Base-by-base conservation (phyloP, 2,329 filamentous ascomycete genomes). In the Penicillium occitanis region DNA sequence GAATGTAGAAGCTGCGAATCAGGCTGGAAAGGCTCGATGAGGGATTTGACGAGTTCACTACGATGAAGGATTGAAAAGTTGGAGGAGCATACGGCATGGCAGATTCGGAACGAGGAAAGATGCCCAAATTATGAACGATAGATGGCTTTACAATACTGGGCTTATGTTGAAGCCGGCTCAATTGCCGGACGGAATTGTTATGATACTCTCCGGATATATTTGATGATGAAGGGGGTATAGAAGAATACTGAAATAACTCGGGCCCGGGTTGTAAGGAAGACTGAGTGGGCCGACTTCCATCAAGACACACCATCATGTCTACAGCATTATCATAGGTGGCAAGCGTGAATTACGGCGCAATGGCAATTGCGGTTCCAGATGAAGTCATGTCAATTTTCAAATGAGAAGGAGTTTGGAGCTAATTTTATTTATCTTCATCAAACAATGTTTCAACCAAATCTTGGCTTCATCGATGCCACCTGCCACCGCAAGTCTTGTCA, bases 21-120 rank as follows among this genome's bases (percentile, higher is more conserved):
- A 84, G 70, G 81, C 80, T 44, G 77, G 78, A 61, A 84, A 84
- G 70, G 80, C 78, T 61, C 81, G 81, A 68, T 83, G 67, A 73
- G 30, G 35, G 14, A 7, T 8, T 17, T 30, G 22, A 57, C 17
- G 30, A 3, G 10, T 35, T 6, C 5, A 6, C 6, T 57, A 57
- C 30, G 19, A 40, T 37, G 33, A 37, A 57, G 11, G n/a, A 28
- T 17, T 5, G 25, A 57, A 35, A 57, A 22, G 53, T 37, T 37
- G 28, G 35, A 25, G 25, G 8, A 30, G 14, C 1, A 33, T 33
- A 37, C 53, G 37, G 13, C 14, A 46, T 30, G 40, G 19, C 25
- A 8, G 14, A 30, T 11, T n/a, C 40, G 17, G 19, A 42, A 60
- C 17, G 22, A 60, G 17, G 19, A 42, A 60, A 25, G 22, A 60